Evolutionary conservation across 345 rosid species (phyloP).

Genomic region (Triadica sebifera): DNA sequence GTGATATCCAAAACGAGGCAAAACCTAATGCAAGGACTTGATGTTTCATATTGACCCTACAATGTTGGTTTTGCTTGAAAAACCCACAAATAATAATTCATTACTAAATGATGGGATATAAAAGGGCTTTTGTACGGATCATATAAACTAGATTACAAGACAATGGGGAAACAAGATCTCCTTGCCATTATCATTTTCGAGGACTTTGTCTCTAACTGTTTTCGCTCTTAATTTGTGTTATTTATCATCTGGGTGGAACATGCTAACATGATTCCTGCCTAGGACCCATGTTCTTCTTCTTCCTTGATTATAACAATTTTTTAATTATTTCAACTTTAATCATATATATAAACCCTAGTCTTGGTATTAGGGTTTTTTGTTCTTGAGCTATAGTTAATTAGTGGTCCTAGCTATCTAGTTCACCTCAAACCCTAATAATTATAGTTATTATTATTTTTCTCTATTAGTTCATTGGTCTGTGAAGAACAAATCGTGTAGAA

Average conservation of each 20-base stretch:
- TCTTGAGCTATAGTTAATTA: not conserved
- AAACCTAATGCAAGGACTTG: constrained; percentile 30
- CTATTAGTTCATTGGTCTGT: constrained; percentile 22
- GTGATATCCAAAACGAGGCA: constrained; percentile 36
- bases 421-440: constrained; percentile 24
- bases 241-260: constrained; percentile 31
- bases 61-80: constrained; percentile 37
- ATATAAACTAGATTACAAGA: constrained; percentile 22
- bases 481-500: constrained; percentile 21
- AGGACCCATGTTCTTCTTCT: constrained; percentile 32
- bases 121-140: constrained; percentile 28
- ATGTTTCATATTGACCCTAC: constrained; percentile 48
- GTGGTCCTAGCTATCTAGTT: constrained; percentile 32
- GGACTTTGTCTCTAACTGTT: constrained; percentile 50
- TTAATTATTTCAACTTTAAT: not conserved
- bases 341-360: not conserved
- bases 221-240: constrained; percentile 13
- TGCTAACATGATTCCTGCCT: constrained; percentile 35
- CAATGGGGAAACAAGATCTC: constrained; percentile 49
- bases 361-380: constrained; percentile 33
- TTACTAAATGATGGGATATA: constrained; percentile 28
- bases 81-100: constrained; percentile 3
- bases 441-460: not conserved
- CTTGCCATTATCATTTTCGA: constrained; percentile 35
- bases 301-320: not conserved